Evolutionary conservation across 2,329 filamentous ascomycete genomes (phyloP).

Genomic region (Seiridium unicorne): DNA sequence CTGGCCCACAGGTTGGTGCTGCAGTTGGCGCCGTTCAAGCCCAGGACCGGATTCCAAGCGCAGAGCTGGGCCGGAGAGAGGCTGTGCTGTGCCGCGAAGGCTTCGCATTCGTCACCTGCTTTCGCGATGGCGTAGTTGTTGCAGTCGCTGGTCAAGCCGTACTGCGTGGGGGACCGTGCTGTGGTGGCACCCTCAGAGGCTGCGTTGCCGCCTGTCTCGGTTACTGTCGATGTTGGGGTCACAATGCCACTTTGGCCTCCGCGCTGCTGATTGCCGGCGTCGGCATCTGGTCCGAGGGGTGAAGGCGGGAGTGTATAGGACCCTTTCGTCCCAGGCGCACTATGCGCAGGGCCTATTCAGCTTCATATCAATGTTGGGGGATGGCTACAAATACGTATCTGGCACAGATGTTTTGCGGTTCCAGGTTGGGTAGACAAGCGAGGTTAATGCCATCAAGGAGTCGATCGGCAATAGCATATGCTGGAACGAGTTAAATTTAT

Average conservation of each 20-base stretch:
- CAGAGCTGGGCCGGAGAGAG: not conserved
- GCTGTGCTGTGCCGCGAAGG: not conserved
- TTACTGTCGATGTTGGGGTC: not conserved
- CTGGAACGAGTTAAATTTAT: no score
- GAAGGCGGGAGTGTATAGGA: not conserved
- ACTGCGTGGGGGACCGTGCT: slow-evolving; percentile 9
- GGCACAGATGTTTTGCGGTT: slow-evolving; percentile 7
- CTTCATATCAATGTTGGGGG: not conserved
- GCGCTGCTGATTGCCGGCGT: slow-evolving; percentile 5
- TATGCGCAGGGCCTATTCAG: no score
- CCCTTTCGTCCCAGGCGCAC: slow-evolving; percentile 1
- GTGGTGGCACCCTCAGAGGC: slow-evolving; percentile 5
- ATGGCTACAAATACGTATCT: not conserved
- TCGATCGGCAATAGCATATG: no score
- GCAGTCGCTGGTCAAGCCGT: slow-evolving; percentile 7
- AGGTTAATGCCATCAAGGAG: no score
- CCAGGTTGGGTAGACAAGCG: no score
- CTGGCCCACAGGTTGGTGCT: slow-evolving; percentile 7
- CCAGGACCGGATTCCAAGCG: slow-evolving; percentile 10
- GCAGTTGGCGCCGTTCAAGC: slow-evolving; percentile 6
- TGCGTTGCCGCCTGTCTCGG: not conserved
- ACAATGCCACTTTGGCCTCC: slow-evolving; percentile 1
- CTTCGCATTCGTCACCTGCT: slow-evolving; percentile 1
- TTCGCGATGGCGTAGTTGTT: slow-evolving; percentile 1
- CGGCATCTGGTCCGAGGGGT: slow-evolving; percentile 1